Evolutionary conservation across 345 rosid genomes (phyloP).

Genomic region (Euphorbia tirucalli): DNA sequence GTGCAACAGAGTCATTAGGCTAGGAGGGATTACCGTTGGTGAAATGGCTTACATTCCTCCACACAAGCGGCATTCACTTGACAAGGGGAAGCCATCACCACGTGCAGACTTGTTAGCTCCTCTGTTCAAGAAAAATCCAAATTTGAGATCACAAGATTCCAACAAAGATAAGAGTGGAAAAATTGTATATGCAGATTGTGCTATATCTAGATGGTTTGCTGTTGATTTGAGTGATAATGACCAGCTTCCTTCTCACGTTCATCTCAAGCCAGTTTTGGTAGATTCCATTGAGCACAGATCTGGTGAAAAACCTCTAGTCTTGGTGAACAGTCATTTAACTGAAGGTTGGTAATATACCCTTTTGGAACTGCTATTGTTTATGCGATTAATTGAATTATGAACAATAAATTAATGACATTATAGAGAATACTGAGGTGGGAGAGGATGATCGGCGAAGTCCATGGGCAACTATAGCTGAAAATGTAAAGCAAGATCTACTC

Average conservation of each 20-base stretch:
- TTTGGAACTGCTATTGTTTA: not conserved
- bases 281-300: conserved; percentile 24
- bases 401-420: not conserved
- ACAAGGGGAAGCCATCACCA: conserved; percentile 28
- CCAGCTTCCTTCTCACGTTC: conserved; percentile 29
- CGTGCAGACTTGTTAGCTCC: conserved; percentile 32
- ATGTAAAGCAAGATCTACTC: conserved; percentile 43
- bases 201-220: conserved; percentile 44
- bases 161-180: conserved; percentile 20
- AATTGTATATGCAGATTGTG: conserved; percentile 34
- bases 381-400: not conserved
- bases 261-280: conserved; percentile 35
- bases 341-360: conserved; percentile 26
- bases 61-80: conserved; percentile 49
- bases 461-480: conserved; percentile 46
- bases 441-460: conserved; percentile 22
- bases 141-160: conserved; percentile 15
- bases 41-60: conserved; percentile 66
- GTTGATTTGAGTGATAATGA: conserved; percentile 41
- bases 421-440: conserved; percentile 22
- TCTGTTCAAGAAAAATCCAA: conserved; percentile 30
- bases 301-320: conserved; percentile 33
- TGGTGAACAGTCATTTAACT: conserved; percentile 29
- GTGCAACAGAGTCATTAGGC: not conserved
- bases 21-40: not conserved